phyloP scores from a whole-genome alignment of 106 monocot species.

The Platanthera guangdongensis region DNA sequence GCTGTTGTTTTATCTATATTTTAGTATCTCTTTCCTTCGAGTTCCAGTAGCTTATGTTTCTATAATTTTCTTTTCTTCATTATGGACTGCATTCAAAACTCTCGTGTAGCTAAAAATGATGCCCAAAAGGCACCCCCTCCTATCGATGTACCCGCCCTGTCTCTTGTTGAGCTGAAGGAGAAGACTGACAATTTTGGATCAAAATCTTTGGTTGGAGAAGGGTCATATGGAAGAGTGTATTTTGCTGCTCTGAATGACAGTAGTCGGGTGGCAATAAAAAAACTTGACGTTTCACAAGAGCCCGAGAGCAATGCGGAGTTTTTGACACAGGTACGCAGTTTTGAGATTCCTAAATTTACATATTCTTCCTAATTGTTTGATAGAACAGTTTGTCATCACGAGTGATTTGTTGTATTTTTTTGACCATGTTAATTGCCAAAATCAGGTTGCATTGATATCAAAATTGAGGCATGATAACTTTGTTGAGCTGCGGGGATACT shows the following conservation, averaged over 20 bases:
- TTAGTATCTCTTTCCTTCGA: not conserved
- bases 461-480: slow-evolving; percentile 51
- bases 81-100: slow-evolving; percentile 1
- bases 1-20: not conserved
- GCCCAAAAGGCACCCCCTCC: slow-evolving; percentile 13
- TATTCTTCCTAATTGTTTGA: not conserved
- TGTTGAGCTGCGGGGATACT: slow-evolving; percentile 45
- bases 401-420: not conserved
- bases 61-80: not conserved
- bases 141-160: slow-evolving; percentile 40
- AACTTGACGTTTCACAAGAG: slow-evolving; percentile 36
- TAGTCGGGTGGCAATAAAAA: slow-evolving; percentile 42
- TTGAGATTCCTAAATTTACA: not conserved
- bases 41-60: not conserved
- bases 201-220: slow-evolving; percentile 51
- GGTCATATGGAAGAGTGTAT: slow-evolving; percentile 60
- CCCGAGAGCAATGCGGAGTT: slow-evolving; percentile 14
- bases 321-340: slow-evolving; percentile 19
- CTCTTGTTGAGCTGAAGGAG: slow-evolving; percentile 47
- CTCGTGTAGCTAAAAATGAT: slow-evolving; percentile 1
- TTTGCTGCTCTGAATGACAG: slow-evolving; percentile 41
- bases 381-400: not conserved
- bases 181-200: slow-evolving; percentile 45
- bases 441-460: slow-evolving; percentile 39
- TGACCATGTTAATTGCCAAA: slow-evolving; percentile 4